A percentile compares a stretch with the other conserved stretches of the same genome.
Conservation (phyloP, 257 asterid genomes). For the Fraxinus anomala region DNA sequence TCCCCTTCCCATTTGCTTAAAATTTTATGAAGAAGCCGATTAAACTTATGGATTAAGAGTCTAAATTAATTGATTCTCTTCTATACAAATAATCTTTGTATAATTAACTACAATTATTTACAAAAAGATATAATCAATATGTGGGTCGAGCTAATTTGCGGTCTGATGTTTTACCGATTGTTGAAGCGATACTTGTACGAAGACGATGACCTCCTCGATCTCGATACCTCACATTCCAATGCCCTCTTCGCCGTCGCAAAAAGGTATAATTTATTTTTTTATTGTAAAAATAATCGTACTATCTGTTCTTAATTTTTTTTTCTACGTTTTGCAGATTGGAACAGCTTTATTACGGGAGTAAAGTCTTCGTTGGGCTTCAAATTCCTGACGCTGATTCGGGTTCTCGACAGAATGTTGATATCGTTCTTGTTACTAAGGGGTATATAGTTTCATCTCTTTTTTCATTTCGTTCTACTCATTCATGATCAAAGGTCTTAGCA, state of each 20-base stretch:
- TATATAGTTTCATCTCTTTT: too few relatives aligned
- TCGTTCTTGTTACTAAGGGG: conserved; percentile 44
- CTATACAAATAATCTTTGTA: neutral
- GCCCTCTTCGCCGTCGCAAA: conserved; percentile 76
- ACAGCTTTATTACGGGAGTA: conserved; percentile 39
- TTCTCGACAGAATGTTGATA: conserved; percentile 44
- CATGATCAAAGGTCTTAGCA: neutral
- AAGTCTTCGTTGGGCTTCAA: conserved; percentile 44
- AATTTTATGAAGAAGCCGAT: neutral
- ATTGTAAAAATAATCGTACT: neutral
- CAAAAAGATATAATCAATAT: conserved; percentile 26
- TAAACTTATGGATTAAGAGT: neutral
- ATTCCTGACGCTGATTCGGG: conserved; percentile 50
- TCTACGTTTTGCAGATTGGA: conserved; percentile 28
- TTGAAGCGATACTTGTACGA: conserved; percentile 59
- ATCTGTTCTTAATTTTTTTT: neutral
- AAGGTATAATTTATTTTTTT: conserved; percentile 32
- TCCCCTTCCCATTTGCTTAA: neutral
- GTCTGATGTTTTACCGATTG: conserved; percentile 50
- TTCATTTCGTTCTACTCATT: neutral
- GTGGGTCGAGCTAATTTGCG: conserved; percentile 69
- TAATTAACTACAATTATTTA: neutral
- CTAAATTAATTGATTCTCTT: neutral
- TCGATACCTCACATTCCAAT: conserved; percentile 56
- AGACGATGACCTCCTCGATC: conserved; percentile 55